Evolutionary conservation across 441 rosid genomes (phyloP), one percentile per base, ranked within the genome.

Genomic region (Adansonia grandidieri): DNA sequence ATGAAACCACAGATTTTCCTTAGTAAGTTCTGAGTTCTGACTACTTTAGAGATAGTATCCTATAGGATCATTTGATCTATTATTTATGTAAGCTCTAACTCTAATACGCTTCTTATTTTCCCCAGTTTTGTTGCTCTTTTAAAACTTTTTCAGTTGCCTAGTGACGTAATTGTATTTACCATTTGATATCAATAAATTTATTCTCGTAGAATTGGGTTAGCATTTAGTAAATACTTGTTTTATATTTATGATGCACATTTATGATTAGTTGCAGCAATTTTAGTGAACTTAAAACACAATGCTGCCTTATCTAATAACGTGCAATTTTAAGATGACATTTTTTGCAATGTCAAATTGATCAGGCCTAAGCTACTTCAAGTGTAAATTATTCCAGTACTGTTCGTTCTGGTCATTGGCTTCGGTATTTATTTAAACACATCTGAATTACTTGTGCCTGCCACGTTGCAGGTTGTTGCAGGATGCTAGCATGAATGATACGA

Each of bases 401-500:
- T 48, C 69, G 13, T 61, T 61, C 67, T 74, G 77, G 45, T 71
- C 2, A 14, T 51, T 71, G 19, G 37, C 22, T 24, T 14, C 48
- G 0, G 14, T 17, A 4, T 69, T 69, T 20, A n/a, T 37, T 37
- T 51, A 14, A 1, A 70, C 17, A 19, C 51, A n/a, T 57, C 3
- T 73, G 17, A 57, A 17, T 73, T 58, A 58, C 13, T 60, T 44
- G n/a, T 20, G 67, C 19, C 66, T 58, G 56, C 20, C 42, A 51
- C 61, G 32, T 66, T 71, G 66, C 88, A 96, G 99, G 87, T 84
- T 92, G 75, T 85, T 92, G 87, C 95, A 88, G 82, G 99, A 93
- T 79, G 91, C 93, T 42, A 94, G 95, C 75, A 81, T 90, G 85
- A 89, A 79, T 84, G 98, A 93, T 78, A 82, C 81, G 11, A 84